Evolutionary conservation across 1,139 yeast species (phyloP).

Genomic region (Geotrichum bryndzae): DNA sequence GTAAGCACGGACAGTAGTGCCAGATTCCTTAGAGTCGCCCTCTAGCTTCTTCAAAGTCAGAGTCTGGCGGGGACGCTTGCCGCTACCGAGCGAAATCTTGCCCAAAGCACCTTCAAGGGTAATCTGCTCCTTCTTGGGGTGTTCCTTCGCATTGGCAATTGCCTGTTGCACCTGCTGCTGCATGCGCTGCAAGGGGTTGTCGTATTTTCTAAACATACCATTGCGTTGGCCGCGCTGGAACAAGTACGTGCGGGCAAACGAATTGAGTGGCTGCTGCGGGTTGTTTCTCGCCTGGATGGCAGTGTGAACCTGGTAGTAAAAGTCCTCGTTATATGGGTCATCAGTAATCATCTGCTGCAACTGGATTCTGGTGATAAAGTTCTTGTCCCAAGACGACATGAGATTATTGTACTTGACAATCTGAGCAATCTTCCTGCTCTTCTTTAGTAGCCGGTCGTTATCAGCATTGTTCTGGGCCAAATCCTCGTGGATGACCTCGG

Average conservation of each 20-base stretch:
- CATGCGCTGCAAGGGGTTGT: constrained; percentile 93
- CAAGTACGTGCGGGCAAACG: constrained; percentile 90
- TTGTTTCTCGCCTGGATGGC: constrained; percentile 64
- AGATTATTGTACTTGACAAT: constrained; percentile 83
- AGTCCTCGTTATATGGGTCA: constrained; percentile 96
- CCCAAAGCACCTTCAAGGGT: constrained; percentile 89
- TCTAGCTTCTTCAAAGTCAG: constrained; percentile 49
- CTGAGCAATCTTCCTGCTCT: constrained; percentile 74
- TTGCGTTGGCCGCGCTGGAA: constrained; percentile 77
- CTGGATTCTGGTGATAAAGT: constrained; percentile 89
- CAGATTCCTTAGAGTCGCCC: neutral
- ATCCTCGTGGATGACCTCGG: constrained; percentile 35
- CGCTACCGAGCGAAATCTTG: constrained; percentile 72
- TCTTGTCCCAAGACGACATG: constrained; percentile 96
- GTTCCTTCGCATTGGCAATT: constrained; percentile 87
- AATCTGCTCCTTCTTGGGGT: constrained; percentile 66
- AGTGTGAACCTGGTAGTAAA: constrained; percentile 88
- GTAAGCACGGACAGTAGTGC: constrained; percentile 11
- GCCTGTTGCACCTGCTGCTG: constrained; percentile 98
- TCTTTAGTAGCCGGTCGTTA: constrained; percentile 45
- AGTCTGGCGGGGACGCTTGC: constrained; percentile 85
- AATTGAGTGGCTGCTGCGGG: constrained; percentile 43
- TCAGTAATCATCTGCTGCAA: constrained; percentile 93
- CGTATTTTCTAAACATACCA: constrained; percentile 61
- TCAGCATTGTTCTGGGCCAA: constrained; percentile 25